Base-by-base conservation (phyloP, 163 green algal species). In the Scenedesmus sp. region DNA sequence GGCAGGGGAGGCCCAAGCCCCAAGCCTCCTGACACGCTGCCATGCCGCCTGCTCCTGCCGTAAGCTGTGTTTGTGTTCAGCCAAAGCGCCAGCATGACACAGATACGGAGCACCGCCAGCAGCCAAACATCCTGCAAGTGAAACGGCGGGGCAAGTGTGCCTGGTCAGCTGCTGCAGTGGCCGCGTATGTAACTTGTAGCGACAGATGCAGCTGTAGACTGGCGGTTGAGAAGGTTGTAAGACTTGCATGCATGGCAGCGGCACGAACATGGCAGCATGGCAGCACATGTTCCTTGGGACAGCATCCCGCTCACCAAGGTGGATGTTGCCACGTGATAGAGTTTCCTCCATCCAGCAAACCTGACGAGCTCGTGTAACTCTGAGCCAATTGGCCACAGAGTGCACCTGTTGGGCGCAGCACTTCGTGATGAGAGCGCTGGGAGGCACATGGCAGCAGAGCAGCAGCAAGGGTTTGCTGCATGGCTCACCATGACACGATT, bases 51-150 rank as follows among this genome's bases (percentile, higher is more conserved):
- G 46, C 67, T 62, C 10, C 12, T 5, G 23, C 9, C 23, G 34
- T 34, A 34, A 1, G 0, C n/a, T 82, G 82, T n/a, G 70, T 76
- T 82, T 56, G 87, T 74, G 66, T 64, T 13, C 52, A 26, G 5
- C 54, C 54, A 77, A 34, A 92, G 77, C 1, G 54, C 26, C 4
- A 90, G 54, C 81, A 90, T 82, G 2, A 84, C 74, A 54, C 3
- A 91, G 0, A 93, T 94, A 81, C 95, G 95, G 20, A 94, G 92
- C 55, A 97, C 85, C 0, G 95, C 93, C 70, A 97, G 83, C 4
- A 95, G 20, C 91, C 91, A 94, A 8, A 94, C 83, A 66, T 94
- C 91, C 91, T 92, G 87, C 70, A 88, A 10, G 23, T 2, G 26
- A 85, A n/a, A 46, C 7, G 5, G 3, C n/a, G n/a, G 8, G n/a